These are phyloP conservation scores for Clavariopsis aquatica DNA, from an alignment of 495 filamentous ascomycete species.

Conservation along the genomic window DNA sequence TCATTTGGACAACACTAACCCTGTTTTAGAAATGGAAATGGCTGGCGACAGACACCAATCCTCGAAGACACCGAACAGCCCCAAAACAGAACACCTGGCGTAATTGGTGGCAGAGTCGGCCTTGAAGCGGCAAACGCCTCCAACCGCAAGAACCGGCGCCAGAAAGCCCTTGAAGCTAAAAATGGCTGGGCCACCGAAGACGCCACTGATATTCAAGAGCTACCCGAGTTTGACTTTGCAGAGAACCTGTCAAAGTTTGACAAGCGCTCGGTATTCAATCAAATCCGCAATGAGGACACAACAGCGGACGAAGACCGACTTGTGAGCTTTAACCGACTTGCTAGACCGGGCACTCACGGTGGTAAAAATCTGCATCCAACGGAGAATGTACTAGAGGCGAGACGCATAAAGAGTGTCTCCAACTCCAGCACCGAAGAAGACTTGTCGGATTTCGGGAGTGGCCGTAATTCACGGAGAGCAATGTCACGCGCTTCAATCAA, in stretches of 20 bases:
- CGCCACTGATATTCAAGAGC: constrained; percentile 93
- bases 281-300: constrained; percentile 82
- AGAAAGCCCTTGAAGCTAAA: constrained; percentile 60
- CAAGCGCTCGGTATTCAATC: constrained; percentile 82
- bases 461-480: constrained; percentile 56
- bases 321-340: constrained; percentile 80
- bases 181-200: constrained; percentile 97
- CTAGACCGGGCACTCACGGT: constrained; percentile 74
- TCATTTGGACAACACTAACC: constrained; percentile 3
- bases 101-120: constrained; percentile 35
- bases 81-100: constrained; percentile 38
- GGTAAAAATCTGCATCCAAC: constrained; percentile 90
- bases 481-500: constrained; percentile 55
- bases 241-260: constrained; percentile 89
- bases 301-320: constrained; percentile 86
- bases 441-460: constrained; percentile 55
- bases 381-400: constrained; percentile 80
- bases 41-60: constrained; percentile 84
- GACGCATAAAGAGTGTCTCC: constrained; percentile 51
- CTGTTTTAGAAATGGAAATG: constrained; percentile 50
- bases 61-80: constrained; percentile 52
- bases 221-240: constrained; percentile 91
- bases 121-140: constrained; percentile 31
- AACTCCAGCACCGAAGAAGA: constrained; percentile 66
- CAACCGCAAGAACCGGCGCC: constrained; percentile 41